Conservation (phyloP, 441 rosid genomes). For the Erodium trifolium region DNA sequence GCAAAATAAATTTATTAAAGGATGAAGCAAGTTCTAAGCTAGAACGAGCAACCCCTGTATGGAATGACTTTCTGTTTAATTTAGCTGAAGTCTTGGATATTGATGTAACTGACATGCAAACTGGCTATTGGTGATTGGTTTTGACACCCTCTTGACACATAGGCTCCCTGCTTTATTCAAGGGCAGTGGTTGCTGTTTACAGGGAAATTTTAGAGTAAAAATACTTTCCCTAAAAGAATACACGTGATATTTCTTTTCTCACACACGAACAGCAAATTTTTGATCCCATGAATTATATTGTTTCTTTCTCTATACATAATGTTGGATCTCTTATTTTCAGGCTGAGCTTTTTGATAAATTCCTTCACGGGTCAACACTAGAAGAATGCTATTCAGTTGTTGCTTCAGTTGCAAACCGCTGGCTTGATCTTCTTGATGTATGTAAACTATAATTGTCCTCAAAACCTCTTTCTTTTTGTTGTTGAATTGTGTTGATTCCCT, state of each 20-base stretch:
- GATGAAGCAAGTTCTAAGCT: no score
- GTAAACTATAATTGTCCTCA: conserved; percentile 19
- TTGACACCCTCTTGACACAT: no score
- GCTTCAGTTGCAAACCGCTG: conserved; percentile 94
- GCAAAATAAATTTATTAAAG: no score
- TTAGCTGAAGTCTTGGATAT: no score
- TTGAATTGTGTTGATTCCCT: conserved; percentile 4
- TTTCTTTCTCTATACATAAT: conserved; percentile 17
- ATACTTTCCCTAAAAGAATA: neutral
- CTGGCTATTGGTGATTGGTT: no score
- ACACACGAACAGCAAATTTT: neutral
- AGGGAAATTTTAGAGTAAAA: neutral
- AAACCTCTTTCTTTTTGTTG: neutral
- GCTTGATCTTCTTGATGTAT: conserved; percentile 98
- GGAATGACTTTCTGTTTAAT: no score
- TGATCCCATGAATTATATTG: conserved; percentile 10
- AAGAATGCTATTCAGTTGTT: conserved; percentile 90
- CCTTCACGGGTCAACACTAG: conserved; percentile 80
- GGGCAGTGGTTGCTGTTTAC: no score
- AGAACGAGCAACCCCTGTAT: no score
- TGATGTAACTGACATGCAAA: no score
- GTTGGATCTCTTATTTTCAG: conserved; percentile 31
- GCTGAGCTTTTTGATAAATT: conserved; percentile 97
- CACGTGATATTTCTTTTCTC: neutral
- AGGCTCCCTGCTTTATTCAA: no score